Evolutionary conservation across 306 rosid species (phyloP).

Genomic region (Glycine latifolia): DNA sequence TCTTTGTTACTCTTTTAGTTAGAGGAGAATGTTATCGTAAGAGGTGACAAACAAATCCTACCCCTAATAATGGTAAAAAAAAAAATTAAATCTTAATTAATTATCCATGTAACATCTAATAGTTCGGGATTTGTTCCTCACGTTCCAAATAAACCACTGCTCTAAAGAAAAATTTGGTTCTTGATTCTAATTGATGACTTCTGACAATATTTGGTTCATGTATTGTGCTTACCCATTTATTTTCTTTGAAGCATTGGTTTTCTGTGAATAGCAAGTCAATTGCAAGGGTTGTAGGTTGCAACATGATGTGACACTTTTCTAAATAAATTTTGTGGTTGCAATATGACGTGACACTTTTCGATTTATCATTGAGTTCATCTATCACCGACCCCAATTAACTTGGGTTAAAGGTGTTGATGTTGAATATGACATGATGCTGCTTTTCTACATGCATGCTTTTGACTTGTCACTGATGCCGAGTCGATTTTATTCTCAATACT

Average conservation of each 20-base stretch:
- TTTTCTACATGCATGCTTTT: background rate
- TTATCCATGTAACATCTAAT: background rate
- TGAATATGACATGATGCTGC: background rate
- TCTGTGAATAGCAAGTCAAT: background rate
- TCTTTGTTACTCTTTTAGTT: background rate
- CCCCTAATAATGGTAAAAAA: too few relatives aligned
- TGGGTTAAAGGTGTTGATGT: too few relatives aligned
- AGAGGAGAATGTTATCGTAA: background rate
- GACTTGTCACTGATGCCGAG: background rate
- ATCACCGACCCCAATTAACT: too few relatives aligned
- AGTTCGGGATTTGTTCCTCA: background rate
- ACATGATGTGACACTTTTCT: slow-evolving; percentile 1
- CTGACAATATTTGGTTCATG: too few relatives aligned
- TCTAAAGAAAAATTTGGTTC: background rate
- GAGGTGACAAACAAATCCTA: background rate
- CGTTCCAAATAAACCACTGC: background rate
- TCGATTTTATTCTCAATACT: slow-evolving; percentile 22
- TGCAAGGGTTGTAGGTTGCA: slow-evolving; percentile 23
- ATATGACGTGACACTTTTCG: background rate
- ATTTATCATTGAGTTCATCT: too few relatives aligned
- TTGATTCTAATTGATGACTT: too few relatives aligned
- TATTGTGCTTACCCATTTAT: background rate
- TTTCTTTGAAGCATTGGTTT: background rate
- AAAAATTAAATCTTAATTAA: too few relatives aligned
- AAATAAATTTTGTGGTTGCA: background rate